phyloP scores from a whole-genome alignment of 805 yeast species.

The Vanderwaltozyma yarrowii region DNA sequence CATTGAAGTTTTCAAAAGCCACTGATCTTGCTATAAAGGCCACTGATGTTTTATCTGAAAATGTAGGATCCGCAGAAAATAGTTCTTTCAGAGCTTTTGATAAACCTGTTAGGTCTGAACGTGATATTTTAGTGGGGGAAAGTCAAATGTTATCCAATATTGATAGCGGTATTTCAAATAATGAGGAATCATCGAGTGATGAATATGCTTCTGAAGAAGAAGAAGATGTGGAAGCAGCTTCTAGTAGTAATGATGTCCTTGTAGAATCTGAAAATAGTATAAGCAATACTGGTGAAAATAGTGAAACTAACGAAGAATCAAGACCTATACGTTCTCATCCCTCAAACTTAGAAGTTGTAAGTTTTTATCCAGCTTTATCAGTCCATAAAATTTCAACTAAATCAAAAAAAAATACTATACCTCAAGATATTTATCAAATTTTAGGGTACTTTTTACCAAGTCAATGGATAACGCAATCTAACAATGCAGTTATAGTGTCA shows the following conservation, averaged over 20 bases:
- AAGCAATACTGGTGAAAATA: background rate
- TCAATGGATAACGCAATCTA: conserved; percentile 20
- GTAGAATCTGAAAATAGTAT: background rate
- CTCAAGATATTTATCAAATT: conserved; percentile 17
- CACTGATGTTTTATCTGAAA: background rate
- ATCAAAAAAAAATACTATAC: conserved; percentile 1
- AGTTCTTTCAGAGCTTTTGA: conserved; percentile 1
- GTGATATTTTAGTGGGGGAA: background rate
- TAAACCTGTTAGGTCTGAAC: background rate
- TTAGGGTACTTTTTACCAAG: conserved; percentile 24
- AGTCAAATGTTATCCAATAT: background rate
- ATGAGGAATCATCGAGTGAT: conserved; percentile 1
- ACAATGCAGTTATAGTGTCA: conserved; percentile 18
- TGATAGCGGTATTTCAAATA: conserved; percentile 1
- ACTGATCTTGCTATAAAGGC: background rate
- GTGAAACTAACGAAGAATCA: background rate
- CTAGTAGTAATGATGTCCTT: background rate
- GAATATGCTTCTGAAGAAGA: conserved; percentile 3
- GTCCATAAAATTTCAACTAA: background rate
- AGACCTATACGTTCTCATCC: background rate
- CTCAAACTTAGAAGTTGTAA: conserved; percentile 1
- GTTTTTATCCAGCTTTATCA: background rate
- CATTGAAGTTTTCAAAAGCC: background rate
- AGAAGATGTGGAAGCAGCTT: conserved; percentile 1
- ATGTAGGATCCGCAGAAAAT: background rate